Evolutionary conservation across 2,329 filamentous ascomycete species (phyloP), one percentile per base, ranked within the genome.

Genomic region (Dactylonectria macrodidyma): DNA sequence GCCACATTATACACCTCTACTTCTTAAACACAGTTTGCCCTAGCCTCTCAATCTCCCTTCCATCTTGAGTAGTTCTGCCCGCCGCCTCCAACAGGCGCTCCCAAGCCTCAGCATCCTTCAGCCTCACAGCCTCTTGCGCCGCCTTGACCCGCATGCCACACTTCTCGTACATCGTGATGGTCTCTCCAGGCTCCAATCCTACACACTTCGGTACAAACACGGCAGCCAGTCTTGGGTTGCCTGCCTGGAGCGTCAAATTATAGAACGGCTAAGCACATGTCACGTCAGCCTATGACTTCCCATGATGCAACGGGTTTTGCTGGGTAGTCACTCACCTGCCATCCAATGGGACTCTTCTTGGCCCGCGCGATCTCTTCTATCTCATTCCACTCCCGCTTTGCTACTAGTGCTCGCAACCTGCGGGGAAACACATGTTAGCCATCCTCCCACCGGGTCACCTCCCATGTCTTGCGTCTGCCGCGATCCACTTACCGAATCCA

Each of bases 101-200:
- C 82, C 97, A 90, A n/a, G 91, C 84, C 73, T 91, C 91, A 56
- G 89, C 84, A 78, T 99, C 93, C 81, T 93, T 97, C 67, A 89
- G 87, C 83, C 91, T 94, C 67, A 95, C 87, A 3, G 96, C 95
- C 83, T 98, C 96, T 82, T 98, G 95, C 4, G 93, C 96, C 2
- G 96, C 96, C 82, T 94, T 95, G 33, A 92, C 88, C 51, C 94
- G 86, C 90, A 97, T 89, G 19, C 95, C 95, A 80, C 96, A 98
- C 83, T 97, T 97, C 75, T 97, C 91, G 88, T 95, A 99, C 95
- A 99, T 98, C 73, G 92, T 89, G 62, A 97, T 91, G 3, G 91
- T 86, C 75, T 95, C 92, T 3, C 89, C 87, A 1, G 88, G 85
- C 51, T 91, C 87, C 54, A 97, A 79, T 62, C 86, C 86, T 16